phyloP scores from a whole-genome alignment of 345 rosid species.

The Hypericum perforatum region DNA sequence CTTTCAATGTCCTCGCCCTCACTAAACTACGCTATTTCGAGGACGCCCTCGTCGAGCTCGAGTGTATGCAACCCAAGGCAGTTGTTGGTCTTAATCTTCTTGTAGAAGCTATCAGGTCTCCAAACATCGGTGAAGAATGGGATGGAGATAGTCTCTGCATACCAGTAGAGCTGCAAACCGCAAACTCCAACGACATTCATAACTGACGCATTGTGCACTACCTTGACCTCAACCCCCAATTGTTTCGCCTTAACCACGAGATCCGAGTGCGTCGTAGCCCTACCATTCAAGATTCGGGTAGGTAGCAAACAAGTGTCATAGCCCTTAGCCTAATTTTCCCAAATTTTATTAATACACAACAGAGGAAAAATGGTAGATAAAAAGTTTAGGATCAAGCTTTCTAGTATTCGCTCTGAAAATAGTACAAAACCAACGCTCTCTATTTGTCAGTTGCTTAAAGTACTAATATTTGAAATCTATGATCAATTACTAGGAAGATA shows the following conservation, averaged over 20 bases:
- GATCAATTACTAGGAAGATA: slow-evolving; percentile 91
- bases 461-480: slow-evolving; percentile 65
- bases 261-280: slow-evolving; percentile 91
- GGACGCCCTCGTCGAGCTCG: slow-evolving; percentile 61
- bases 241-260: slow-evolving; percentile 87
- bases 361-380: too few species aligned
- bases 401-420: too few species aligned
- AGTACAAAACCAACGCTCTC: too few species aligned
- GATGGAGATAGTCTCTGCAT: slow-evolving; percentile 82
- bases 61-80: slow-evolving; percentile 76
- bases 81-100: slow-evolving; percentile 57
- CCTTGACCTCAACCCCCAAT: slow-evolving; percentile 58
- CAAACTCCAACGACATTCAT: slow-evolving; percentile 92
- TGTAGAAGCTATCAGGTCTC: slow-evolving; percentile 93
- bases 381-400: too few species aligned
- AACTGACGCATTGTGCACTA: slow-evolving; percentile 81
- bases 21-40: slow-evolving; percentile 72
- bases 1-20: slow-evolving; percentile 73
- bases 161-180: slow-evolving; percentile 82
- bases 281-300: slow-evolving; percentile 13
- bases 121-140: slow-evolving; percentile 82
- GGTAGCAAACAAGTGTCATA: too few species aligned
- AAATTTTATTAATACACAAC: too few species aligned
- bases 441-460: slow-evolving; percentile 21
- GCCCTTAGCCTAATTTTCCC: too few species aligned